These are phyloP conservation scores for Halenospora varia DNA, from an alignment of 495 filamentous ascomycete species.

Conservation along the genomic window DNA sequence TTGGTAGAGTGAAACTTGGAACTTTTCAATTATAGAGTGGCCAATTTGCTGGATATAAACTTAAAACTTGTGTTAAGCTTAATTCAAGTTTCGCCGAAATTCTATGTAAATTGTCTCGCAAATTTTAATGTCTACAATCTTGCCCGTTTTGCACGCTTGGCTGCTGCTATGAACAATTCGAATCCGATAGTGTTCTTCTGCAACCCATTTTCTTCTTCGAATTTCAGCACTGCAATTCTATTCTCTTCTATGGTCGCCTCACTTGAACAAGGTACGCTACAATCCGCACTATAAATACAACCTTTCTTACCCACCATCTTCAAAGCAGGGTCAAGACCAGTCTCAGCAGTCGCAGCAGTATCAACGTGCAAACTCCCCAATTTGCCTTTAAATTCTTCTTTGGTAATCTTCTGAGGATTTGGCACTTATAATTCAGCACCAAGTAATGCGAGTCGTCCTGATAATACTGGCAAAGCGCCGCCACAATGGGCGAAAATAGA, in stretches of 20 bases:
- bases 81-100: too few relatives aligned
- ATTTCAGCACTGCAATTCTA: neutral
- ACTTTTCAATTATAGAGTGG: too few relatives aligned
- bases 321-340: neutral
- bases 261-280: conserved; percentile 1
- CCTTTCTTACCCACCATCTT: neutral
- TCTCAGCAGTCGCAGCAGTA: conserved; percentile 4
- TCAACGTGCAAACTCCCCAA: neutral
- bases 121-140: too few relatives aligned
- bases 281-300: conserved; percentile 4
- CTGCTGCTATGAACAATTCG: neutral
- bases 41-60: too few relatives aligned
- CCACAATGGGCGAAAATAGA: conserved; percentile 4
- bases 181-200: neutral
- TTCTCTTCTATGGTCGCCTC: conserved; percentile 1
- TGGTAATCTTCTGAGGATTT: conserved; percentile 1
- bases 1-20: too few relatives aligned
- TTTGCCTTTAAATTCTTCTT: neutral
- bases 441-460: neutral
- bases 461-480: conserved; percentile 5
- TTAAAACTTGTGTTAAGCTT: too few relatives aligned
- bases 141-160: neutral
- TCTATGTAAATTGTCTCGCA: too few relatives aligned
- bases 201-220: neutral
- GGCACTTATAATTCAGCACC: neutral